Base-by-base conservation (phyloP, 2,329 filamentous ascomycete genomes). In the Monosporascus sp. region DNA sequence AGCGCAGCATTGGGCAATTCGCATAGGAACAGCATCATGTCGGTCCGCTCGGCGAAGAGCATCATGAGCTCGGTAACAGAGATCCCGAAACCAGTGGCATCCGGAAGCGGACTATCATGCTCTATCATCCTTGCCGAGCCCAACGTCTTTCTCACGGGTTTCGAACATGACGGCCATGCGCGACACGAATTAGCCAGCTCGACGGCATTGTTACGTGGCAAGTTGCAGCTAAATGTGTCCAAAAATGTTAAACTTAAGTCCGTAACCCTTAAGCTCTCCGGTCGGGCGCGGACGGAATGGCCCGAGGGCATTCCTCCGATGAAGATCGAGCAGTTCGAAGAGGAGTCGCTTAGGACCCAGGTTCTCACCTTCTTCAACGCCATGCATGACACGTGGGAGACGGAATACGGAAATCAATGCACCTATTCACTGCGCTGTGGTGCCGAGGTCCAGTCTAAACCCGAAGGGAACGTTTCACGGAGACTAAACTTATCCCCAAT, bases 161-260 rank as follows among this genome's bases (percentile, higher is more conserved):
- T 93, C 62, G 87, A 91, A 53, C 86, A 89, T 60, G 80, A 85
- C 53, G 82, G 86, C 47, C 78, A 80, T 60, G 67, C 71, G 7
- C 69, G 72, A 6, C 72, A 73, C 46, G 80, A 83, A 11, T 78
- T 80, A 2, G 79, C 83, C 49, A 87, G 80, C 60, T 74, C 67
- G 51, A 93, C 90, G 6, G 89, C 92, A 1, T 86, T 99, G 66
- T 77, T 99, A 15, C 82, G 94, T 52, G 94, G 94, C 18, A 91
- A 85, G 59, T 71, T 99, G 52, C 86, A 89, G 62, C 69, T 99
- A 39, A 86, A 86, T 54, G 82, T 97, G 14, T 86, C 88, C 46
- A 97, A 97, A 67, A 88, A 89, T 59, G 84, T 91, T 47, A 99
- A 99, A 72, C 85, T 99, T 60, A 97, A 96, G 74, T 87, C 90